These are phyloP conservation scores for Vitis cinerea DNA, from an alignment of 164 flowering plant species.

Conservation along the genomic window DNA sequence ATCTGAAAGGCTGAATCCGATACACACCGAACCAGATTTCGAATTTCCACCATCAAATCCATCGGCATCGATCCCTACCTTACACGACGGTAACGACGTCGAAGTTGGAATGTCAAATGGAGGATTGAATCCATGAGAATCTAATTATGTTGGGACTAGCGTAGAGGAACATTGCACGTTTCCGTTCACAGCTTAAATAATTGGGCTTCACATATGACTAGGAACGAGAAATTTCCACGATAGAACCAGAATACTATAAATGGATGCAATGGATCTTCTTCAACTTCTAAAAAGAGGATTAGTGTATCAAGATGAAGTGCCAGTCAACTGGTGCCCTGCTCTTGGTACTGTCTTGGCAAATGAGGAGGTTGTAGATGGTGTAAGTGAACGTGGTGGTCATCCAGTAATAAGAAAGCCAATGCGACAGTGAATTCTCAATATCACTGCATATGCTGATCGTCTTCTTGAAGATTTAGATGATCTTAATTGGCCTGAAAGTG, in stretches of 20 bases:
- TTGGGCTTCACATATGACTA: constrained; percentile 97
- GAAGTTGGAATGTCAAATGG: not conserved
- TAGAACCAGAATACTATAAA: too few relatives aligned
- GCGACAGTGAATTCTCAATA: constrained; percentile 56
- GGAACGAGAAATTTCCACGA: constrained; percentile 90
- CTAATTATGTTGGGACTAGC: constrained; percentile 42
- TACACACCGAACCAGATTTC: not conserved
- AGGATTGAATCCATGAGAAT: constrained; percentile 2
- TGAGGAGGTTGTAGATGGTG: constrained; percentile 95
- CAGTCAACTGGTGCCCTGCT: constrained; percentile 99
- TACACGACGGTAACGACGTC: not conserved
- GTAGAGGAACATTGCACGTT: constrained; percentile 54
- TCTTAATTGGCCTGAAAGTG: constrained; percentile 98
- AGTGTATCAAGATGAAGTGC: constrained; percentile 98
- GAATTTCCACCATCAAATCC: not conserved
- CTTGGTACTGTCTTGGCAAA: constrained; percentile 98
- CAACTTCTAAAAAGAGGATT: constrained; percentile 88
- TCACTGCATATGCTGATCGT: too few relatives aligned
- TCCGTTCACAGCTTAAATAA: constrained; percentile 87
- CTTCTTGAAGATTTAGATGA: constrained; percentile 14
- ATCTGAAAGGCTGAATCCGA: not conserved
- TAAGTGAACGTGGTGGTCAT: constrained; percentile 97
- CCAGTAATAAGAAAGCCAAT: constrained; percentile 99
- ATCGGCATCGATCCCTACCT: not conserved
- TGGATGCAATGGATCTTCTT: constrained; percentile 69